Evolutionary conservation across 2,329 filamentous ascomycete genomes (phyloP).

Genomic region (Aspergillus uvarum): DNA sequence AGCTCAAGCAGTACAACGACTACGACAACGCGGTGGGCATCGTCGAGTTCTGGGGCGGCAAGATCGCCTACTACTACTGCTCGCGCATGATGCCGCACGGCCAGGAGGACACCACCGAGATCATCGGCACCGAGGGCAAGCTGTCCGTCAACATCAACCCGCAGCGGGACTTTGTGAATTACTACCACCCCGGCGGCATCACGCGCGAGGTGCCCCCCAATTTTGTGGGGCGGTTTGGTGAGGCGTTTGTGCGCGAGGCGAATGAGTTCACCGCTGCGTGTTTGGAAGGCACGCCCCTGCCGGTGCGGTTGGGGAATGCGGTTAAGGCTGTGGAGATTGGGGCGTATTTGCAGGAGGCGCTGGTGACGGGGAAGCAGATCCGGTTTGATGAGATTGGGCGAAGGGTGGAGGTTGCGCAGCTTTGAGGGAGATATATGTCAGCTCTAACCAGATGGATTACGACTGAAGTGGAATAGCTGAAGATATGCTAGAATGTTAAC

Average conservation of each 20-base stretch:
- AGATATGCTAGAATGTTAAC: too few species aligned
- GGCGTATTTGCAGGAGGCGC: slow-evolving; percentile 55
- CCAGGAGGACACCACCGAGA: slow-evolving; percentile 65
- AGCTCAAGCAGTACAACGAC: slow-evolving; percentile 56
- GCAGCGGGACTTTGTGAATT: slow-evolving; percentile 54
- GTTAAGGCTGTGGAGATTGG: slow-evolving; percentile 61
- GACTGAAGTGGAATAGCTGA: too few species aligned
- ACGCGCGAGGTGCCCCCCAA: slow-evolving; percentile 60
- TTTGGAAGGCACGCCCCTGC: slow-evolving; percentile 56
- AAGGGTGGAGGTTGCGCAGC: slow-evolving; percentile 40
- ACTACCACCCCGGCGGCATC: slow-evolving; percentile 55
- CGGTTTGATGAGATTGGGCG: slow-evolving; percentile 57
- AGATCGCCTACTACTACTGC: slow-evolving; percentile 64
- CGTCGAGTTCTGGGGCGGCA: slow-evolving; percentile 63
- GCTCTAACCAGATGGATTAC: slow-evolving; percentile 2
- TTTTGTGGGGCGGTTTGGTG: slow-evolving; percentile 63
- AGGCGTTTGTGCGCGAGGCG: slow-evolving; percentile 63
- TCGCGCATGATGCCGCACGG: slow-evolving; percentile 66
- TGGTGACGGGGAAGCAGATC: slow-evolving; percentile 56
- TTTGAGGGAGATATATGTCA: slow-evolving; percentile 3
- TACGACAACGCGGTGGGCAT: slow-evolving; percentile 63
- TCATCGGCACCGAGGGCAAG: slow-evolving; percentile 66
- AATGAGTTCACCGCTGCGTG: slow-evolving; percentile 63
- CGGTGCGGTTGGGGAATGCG: slow-evolving; percentile 58
- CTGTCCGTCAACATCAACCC: slow-evolving; percentile 62